A percentile compares a stretch with the other conserved stretches of the same genome.
Conservation (phyloP, 805 yeast genomes). For the Cyberlindnera euphorbiae region DNA sequence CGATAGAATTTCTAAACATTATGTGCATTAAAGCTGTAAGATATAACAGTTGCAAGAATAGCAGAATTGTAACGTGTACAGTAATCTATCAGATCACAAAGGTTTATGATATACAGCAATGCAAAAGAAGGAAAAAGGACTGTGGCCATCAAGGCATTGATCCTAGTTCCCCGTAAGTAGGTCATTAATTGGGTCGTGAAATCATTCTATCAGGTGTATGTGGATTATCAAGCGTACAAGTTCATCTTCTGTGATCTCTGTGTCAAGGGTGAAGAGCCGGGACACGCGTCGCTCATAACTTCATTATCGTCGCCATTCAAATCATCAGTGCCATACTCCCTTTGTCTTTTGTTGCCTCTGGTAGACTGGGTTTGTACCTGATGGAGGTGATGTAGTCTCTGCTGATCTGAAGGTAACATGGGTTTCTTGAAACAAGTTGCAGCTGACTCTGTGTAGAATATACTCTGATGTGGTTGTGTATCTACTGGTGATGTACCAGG, state of each 20-base stretch:
- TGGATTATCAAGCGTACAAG: conserved; percentile 7
- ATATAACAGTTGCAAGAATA: too few species aligned
- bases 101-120: too few species aligned
- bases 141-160: not conserved
- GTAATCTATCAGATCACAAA: too few species aligned
- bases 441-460: conserved; percentile 7
- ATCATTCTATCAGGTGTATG: too few species aligned
- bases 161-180: too few species aligned
- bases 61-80: too few species aligned
- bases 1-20: too few species aligned
- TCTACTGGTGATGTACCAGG: conserved; percentile 16
- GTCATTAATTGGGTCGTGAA: not conserved
- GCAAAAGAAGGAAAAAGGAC: too few species aligned
- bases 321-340: conserved; percentile 2
- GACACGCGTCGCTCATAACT: conserved; percentile 8
- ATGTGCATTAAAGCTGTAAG: too few species aligned
- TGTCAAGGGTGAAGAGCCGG: conserved; percentile 16
- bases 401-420: conserved; percentile 6
- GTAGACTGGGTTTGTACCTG: conserved; percentile 5
- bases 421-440: conserved; percentile 7
- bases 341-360: conserved; percentile 6
- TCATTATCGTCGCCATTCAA: conserved; percentile 3
- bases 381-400: conserved; percentile 5
- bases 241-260: conserved; percentile 19
- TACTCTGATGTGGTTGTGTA: conserved; percentile 6